These are phyloP conservation scores for Dryadomyces quercus-mongolicae DNA, from an alignment of 2,329 filamentous ascomycete species.

Conservation along the genomic window DNA sequence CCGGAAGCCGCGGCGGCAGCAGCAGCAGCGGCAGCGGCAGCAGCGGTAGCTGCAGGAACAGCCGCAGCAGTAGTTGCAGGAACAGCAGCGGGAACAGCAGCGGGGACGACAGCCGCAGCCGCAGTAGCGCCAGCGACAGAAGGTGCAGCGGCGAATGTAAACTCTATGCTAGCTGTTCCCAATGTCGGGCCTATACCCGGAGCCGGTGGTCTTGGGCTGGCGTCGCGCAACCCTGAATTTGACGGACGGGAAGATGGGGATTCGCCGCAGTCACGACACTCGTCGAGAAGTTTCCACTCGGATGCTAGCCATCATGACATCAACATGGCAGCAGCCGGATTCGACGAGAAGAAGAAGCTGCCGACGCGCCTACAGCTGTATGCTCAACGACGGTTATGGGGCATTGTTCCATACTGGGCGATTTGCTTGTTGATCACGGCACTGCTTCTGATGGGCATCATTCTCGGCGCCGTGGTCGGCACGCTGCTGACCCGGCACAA, in stretches of 20 bases:
- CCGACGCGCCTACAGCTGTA: conserved; percentile 40
- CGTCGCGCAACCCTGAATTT: conserved; percentile 51
- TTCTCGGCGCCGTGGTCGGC: conserved; percentile 46
- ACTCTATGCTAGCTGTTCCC: not conserved
- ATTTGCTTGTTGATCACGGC: conserved; percentile 36
- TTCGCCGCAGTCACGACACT: conserved; percentile 36
- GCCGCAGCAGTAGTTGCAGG: not conserved
- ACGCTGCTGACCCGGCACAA: conserved; percentile 26
- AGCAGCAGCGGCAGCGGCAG: not conserved
- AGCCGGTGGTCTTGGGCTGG: conserved; percentile 49
- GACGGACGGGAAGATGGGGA: conserved; percentile 43
- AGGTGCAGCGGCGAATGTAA: not conserved
- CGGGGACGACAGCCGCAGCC: not conserved
- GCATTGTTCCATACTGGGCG: conserved; percentile 50
- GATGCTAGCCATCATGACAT: conserved; percentile 41
- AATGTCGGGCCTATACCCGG: conserved; percentile 28
- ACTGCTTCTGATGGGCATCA: conserved; percentile 38
- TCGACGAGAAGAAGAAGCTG: conserved; percentile 36
- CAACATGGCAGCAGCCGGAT: conserved; percentile 29
- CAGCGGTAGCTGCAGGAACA: not conserved
- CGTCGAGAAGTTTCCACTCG: conserved; percentile 36
- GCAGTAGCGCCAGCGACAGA: not conserved
- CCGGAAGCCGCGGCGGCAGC: not conserved
- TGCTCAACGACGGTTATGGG: conserved; percentile 43
- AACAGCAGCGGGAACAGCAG: not conserved